Conservation (phyloP, 345 rosid genomes). For the Firmiana major region DNA sequence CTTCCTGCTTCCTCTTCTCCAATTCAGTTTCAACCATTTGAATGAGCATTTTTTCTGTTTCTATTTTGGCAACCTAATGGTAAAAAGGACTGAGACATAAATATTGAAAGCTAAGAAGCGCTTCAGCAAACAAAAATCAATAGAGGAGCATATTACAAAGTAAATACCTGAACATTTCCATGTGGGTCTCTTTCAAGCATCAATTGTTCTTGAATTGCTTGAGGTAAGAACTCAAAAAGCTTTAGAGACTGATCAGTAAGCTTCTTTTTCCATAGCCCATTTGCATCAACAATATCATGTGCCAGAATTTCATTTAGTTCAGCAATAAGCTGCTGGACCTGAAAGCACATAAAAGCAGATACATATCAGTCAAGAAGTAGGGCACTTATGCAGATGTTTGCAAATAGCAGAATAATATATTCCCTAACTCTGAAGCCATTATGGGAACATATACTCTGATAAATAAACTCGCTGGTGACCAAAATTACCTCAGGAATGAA, state of each 20-base stretch:
- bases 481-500: constrained; percentile 88
- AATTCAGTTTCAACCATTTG: constrained; percentile 96
- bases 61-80: constrained; percentile 85
- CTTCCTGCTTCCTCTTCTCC: constrained; percentile 77
- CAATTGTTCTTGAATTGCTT: constrained; percentile 84
- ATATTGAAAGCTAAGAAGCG: background rate
- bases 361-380: background rate
- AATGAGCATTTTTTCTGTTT: constrained; percentile 97
- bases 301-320: constrained; percentile 93
- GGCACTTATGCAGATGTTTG: background rate
- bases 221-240: constrained; percentile 84
- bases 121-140: constrained; percentile 6
- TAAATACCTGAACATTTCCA: constrained; percentile 93
- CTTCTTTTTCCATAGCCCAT: constrained; percentile 78
- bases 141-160: background rate
- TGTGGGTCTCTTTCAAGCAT: constrained; percentile 99
- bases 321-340: constrained; percentile 91
- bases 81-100: constrained; percentile 3
- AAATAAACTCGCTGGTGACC: background rate
- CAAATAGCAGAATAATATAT: background rate
- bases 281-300: constrained; percentile 66
- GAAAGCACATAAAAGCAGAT: constrained; percentile 13
- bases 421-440: background rate
- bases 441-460: background rate
- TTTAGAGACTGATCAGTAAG: constrained; percentile 54